phyloP scores from a whole-genome alignment of 1,139 yeast genomes.

The Yamadazyma atmosphaerica region DNA sequence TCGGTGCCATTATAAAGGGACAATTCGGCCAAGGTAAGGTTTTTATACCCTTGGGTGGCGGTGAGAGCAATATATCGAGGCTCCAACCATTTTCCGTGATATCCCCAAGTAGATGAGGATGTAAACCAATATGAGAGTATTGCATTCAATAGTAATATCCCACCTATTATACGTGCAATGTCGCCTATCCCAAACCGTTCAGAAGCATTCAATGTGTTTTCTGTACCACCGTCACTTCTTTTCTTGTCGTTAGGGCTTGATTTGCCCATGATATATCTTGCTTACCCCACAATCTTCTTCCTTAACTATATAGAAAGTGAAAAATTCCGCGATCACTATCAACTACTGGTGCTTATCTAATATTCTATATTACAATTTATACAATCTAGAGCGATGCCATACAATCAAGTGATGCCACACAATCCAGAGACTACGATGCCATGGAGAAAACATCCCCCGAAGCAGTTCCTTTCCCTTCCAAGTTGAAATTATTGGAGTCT shows the following conservation, averaged over 20 bases:
- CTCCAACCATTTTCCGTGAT: conserved; percentile 53
- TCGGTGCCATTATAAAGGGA: conserved; percentile 55
- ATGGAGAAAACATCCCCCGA: conserved; percentile 34
- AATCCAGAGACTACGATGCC: conserved; percentile 10
- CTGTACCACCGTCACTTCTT: neutral
- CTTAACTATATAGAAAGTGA: too few species aligned
- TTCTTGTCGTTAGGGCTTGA: too few species aligned
- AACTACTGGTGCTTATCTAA: too few species aligned
- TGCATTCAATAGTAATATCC: conserved; percentile 48
- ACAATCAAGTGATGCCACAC: too few species aligned
- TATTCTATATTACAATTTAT: conserved; percentile 3
- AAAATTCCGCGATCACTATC: neutral
- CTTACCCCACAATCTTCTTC: too few species aligned
- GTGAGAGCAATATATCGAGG: conserved; percentile 37
- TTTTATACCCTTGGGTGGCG: conserved; percentile 20
- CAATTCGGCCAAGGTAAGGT: conserved; percentile 50
- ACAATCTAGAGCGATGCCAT: too few species aligned
- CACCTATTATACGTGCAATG: conserved; percentile 44
- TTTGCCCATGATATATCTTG: too few species aligned
- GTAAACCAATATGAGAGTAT: conserved; percentile 54
- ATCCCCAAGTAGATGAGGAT: conserved; percentile 52
- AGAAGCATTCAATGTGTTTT: too few species aligned
- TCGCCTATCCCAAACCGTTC: conserved; percentile 39
- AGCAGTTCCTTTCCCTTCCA: conserved; percentile 24
- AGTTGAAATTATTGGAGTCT: conserved; percentile 35